Conservation (phyloP, 1,284 basidiomycete genomes). For the Cutaneotrichosporon mucoides region DNA sequence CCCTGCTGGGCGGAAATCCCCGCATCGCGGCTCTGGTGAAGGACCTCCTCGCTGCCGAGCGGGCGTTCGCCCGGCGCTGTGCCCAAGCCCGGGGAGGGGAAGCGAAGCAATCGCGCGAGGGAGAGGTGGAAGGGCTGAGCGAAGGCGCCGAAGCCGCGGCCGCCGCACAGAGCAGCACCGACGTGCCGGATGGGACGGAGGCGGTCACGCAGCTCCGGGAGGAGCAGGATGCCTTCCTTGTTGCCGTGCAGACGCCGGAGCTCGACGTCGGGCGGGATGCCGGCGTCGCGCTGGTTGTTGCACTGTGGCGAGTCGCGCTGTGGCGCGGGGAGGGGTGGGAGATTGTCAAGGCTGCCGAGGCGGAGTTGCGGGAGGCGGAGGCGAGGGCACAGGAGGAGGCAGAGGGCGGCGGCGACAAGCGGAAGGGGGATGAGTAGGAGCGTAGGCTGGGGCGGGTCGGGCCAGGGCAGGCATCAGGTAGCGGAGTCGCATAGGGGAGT, state of each 20-base stretch:
- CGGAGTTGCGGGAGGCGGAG: not conserved
- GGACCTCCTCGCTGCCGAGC: not conserved
- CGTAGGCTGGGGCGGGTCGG: no score
- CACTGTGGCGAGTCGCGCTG: conserved; percentile 18
- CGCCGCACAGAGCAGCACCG: no score
- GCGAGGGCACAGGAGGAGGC: not conserved
- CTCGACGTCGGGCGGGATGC: not conserved
- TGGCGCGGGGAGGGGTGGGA: conserved; percentile 23
- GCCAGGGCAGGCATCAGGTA: no score
- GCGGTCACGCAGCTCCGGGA: not conserved
- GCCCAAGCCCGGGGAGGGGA: not conserved
- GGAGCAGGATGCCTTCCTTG: conserved; percentile 2
- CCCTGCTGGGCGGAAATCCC: not conserved
- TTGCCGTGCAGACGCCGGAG: conserved; percentile 3
- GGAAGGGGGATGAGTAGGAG: no score
- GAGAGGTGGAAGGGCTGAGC: no score
- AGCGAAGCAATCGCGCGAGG: no score
- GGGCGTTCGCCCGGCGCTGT: not conserved
- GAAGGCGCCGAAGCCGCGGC: no score
- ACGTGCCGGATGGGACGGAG: not conserved
- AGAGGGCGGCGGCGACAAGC: not conserved
- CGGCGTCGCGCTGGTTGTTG: conserved; percentile 14
- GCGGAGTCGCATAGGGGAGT: no score
- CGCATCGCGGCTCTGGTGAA: not conserved
- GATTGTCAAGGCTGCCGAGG: not conserved